Percentiles rank a stretch among this genome's conserved stretches.
Evolutionary conservation across 2,329 filamentous ascomycete genomes (phyloP).

Genomic region (Dothideomycetes sp.): DNA sequence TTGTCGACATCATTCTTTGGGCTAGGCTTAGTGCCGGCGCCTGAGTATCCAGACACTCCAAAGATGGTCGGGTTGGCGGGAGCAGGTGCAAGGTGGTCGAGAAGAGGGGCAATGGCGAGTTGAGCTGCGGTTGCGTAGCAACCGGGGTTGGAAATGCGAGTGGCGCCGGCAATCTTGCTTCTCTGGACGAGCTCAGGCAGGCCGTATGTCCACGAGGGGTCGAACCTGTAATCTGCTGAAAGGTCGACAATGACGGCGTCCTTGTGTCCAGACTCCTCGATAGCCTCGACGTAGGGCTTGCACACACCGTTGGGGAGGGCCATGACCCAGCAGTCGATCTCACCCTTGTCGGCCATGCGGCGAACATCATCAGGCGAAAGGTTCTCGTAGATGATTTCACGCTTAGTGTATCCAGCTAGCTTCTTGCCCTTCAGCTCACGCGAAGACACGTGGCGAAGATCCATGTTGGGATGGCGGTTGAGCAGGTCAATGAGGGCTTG

Average conservation of each 20-base stretch:
- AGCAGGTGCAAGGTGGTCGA: constrained; percentile 55
- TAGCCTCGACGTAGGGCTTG: constrained; percentile 84
- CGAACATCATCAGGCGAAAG: constrained; percentile 76
- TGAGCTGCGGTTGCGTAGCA: constrained; percentile 94
- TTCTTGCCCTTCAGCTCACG: constrained; percentile 82
- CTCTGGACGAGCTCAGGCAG: constrained; percentile 77
- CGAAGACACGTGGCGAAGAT: constrained; percentile 83
- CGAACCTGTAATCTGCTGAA: constrained; percentile 93
- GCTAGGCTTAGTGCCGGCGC: constrained; percentile 86
- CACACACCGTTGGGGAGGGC: constrained; percentile 91
- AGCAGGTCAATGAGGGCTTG: constrained; percentile 81
- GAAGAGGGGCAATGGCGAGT: constrained; percentile 72
- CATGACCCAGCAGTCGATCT: constrained; percentile 96
- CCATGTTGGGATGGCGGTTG: constrained; percentile 80
- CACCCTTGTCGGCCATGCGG: constrained; percentile 69
- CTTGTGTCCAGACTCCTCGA: constrained; percentile 57
- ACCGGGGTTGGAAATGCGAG: constrained; percentile 81
- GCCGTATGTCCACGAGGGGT: constrained; percentile 76
- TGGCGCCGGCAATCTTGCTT: constrained; percentile 63
- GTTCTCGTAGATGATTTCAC: constrained; percentile 86
- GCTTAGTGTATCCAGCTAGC: constrained; percentile 82
- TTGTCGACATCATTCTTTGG: constrained; percentile 85
- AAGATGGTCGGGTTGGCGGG: constrained; percentile 69
- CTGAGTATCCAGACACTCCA: constrained; percentile 87
- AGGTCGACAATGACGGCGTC: constrained; percentile 80